Evolutionary conservation across 768 basidiomycete species (phyloP), one percentile per base, ranked within the genome.

Genomic region (Trametes coccinea): DNA sequence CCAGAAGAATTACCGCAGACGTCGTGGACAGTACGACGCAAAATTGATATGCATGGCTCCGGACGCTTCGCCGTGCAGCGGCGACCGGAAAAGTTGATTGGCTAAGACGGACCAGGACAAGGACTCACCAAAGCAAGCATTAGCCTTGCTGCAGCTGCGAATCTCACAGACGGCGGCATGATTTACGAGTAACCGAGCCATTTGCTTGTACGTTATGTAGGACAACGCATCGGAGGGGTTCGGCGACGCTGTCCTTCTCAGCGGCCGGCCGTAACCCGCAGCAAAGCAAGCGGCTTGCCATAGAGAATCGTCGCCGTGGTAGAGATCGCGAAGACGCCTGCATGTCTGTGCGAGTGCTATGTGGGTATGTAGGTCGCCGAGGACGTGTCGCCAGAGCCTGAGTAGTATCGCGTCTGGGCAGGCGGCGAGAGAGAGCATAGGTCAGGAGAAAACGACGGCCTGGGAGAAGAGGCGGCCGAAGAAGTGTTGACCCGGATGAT

Each of bases 231-330:
- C 56, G 29, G 56, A 27, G 13, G 14, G 3, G 10, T 17, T 5
- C n/a, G 29, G 47, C n/a, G 29, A 7, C n/a, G n/a, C 6, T 11
- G 2, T 14, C 29, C 66, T 64, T 27, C 60, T 53, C 22, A 59
- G 22, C 6, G 69, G 69, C 43, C 66, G 47, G 16, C 69, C 69
- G 39, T 64, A 70, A 5, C 69, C 67, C 5, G 69, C 65, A 37
- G 51, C 56, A 59, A 68, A 70, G 58, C 67, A 68, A 5, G 64
- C 69, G 2, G 59, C 53, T 31, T 63, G 69, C 69, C 69, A 70
- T 46, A 64, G 47, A 3, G 30, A 16, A 29, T 63, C 64, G 45
- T 67, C 64, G 16, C 30, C 17, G 17, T 60, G 41, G 61, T 62
- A 68, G 31, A 68, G 41, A 11, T 50, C 46, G 40, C 67, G 67